Evolutionary conservation across 345 rosid genomes (phyloP).

Genomic region (Populus nigra): DNA sequence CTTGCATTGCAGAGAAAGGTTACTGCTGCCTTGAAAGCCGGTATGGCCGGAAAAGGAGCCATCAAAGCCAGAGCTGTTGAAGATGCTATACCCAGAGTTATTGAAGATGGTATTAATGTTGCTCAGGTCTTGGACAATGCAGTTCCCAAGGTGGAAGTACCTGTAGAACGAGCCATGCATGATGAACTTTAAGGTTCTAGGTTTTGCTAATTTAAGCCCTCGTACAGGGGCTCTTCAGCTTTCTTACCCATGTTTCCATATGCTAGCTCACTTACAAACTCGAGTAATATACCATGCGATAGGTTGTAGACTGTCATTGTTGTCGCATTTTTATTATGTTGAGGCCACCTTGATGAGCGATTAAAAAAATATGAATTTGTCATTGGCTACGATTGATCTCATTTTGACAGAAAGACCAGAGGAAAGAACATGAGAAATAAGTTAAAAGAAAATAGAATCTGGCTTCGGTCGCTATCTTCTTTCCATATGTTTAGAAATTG

Average conservation of each 20-base stretch:
- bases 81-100: conserved; percentile 14
- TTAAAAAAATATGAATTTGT: background rate
- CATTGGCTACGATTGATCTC: background rate
- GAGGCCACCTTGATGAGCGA: too few species aligned
- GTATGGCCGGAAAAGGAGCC: conserved; percentile 52
- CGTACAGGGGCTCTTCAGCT: background rate
- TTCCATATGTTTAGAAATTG: background rate
- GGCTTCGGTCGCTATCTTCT: background rate
- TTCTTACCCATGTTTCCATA: background rate
- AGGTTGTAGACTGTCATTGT: background rate
- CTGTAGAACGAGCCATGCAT: conserved; percentile 45
- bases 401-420: background rate
- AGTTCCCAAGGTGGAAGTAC: conserved; percentile 40
- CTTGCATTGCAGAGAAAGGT: conserved; percentile 71
- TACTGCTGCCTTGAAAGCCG: conserved; percentile 72
- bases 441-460: background rate
- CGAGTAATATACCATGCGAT: background rate
- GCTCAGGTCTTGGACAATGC: conserved; percentile 41
- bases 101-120: conserved; percentile 38
- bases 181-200: conserved; percentile 61
- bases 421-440: background rate
- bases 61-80: conserved; percentile 9
- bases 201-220: background rate
- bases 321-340: background rate
- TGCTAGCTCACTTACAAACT: background rate